Percentiles rank a stretch among this genome's conserved stretches.
Conservation (phyloP, 371 early-diverging fungal genomes). For the Mortierella sp. region DNA sequence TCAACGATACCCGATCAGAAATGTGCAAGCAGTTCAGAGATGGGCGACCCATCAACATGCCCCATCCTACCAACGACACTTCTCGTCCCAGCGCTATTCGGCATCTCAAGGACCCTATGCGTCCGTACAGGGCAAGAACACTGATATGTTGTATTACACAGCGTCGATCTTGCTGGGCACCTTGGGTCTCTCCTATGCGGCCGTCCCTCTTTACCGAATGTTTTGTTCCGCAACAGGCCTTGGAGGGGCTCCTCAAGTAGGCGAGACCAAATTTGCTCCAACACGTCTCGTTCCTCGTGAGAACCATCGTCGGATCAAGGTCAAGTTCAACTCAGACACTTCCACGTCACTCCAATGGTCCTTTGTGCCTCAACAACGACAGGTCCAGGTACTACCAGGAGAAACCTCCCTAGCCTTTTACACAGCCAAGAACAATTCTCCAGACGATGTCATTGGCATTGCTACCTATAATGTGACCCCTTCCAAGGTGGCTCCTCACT, state of each 20-base stretch:
- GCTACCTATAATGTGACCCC: slow-evolving; percentile 98
- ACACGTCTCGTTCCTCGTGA: slow-evolving; percentile 71
- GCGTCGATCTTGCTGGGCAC: slow-evolving; percentile 84
- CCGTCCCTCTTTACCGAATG: slow-evolving; percentile 96
- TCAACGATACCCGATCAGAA: no score
- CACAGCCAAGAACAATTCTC: slow-evolving; percentile 92
- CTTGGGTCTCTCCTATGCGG: slow-evolving; percentile 92
- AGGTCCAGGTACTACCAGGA: slow-evolving; percentile 91
- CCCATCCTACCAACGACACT: no score
- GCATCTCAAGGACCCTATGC: not conserved
- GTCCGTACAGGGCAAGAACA: slow-evolving; percentile 39
- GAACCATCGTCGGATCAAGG: slow-evolving; percentile 73
- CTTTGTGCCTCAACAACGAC: slow-evolving; percentile 89
- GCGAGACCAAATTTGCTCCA: slow-evolving; percentile 67
- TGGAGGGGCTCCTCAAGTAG: slow-evolving; percentile 85
- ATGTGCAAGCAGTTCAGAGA: no score
- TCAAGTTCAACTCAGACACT: slow-evolving; percentile 88
- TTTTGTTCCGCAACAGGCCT: slow-evolving; percentile 94
- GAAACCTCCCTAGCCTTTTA: slow-evolving; percentile 98
- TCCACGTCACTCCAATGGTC: slow-evolving; percentile 90
- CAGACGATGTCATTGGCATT: slow-evolving; percentile 94
- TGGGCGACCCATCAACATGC: no score
- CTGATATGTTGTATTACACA: slow-evolving; percentile 67
- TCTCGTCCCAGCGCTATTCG: no score
- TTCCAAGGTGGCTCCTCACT: slow-evolving; percentile 89